phyloP scores from a whole-genome alignment of 768 basidiomycete genomes.

The Boletus vermiculosoides region DNA sequence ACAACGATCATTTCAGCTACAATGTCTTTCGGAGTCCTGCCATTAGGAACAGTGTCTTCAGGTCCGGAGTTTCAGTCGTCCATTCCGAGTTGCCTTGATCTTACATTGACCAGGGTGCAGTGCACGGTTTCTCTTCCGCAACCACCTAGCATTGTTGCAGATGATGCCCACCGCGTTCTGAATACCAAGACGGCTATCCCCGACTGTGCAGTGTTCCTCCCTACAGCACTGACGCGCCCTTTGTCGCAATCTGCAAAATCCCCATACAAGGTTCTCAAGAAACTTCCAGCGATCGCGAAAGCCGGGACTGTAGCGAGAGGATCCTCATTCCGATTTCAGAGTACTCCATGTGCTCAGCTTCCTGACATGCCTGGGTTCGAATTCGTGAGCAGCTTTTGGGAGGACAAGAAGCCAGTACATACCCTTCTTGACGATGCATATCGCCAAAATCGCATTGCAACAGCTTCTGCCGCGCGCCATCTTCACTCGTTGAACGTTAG shows the following conservation, averaged over 20 bases:
- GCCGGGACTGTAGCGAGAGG: constrained; percentile 40
- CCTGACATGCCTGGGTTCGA: constrained; percentile 50
- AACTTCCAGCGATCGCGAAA: constrained; percentile 36
- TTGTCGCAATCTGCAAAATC: constrained; percentile 47
- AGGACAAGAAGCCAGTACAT: constrained; percentile 59
- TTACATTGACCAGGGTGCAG: constrained; percentile 40
- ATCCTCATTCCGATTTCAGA: constrained; percentile 51
- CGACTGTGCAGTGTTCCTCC: constrained; percentile 50
- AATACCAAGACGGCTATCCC: constrained; percentile 48
- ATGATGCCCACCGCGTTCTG: constrained; percentile 38
- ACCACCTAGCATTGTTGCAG: constrained; percentile 32
- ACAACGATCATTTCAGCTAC: constrained; percentile 36
- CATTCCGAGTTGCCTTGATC: neutral
- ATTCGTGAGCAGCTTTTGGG: constrained; percentile 54
- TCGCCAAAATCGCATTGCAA: constrained; percentile 57
- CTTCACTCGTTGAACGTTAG: constrained; percentile 45
- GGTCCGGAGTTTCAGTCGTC: constrained; percentile 32
- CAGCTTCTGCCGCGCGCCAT: constrained; percentile 49
- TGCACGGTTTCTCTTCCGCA: constrained; percentile 49
- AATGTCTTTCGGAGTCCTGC: constrained; percentile 49
- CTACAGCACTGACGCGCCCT: constrained; percentile 35
- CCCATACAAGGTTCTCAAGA: constrained; percentile 47
- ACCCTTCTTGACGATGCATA: constrained; percentile 51
- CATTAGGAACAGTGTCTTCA: constrained; percentile 39
- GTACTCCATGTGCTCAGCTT: constrained; percentile 47